phyloP scores from a whole-genome alignment of 1,139 yeast species.

The Geotrichum carabidarum region DNA sequence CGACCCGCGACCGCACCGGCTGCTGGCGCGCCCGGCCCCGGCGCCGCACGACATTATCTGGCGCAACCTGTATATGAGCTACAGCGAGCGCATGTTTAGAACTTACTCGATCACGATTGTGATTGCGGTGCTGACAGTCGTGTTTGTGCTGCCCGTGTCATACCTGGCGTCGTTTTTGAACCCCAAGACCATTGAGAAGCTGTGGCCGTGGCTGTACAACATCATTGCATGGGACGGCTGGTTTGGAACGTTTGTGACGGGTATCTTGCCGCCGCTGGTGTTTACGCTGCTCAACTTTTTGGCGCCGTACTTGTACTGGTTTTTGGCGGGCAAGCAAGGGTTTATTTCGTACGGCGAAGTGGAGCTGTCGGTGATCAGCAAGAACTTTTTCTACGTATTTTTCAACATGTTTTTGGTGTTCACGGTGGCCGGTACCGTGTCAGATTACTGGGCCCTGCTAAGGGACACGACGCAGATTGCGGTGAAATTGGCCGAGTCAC shows the following conservation, averaged over 20 bases:
- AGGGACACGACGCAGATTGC: conserved; percentile 79
- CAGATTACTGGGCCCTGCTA: conserved; percentile 59
- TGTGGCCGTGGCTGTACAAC: conserved; percentile 70
- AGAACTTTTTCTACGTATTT: conserved; percentile 78
- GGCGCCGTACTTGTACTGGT: conserved; percentile 71
- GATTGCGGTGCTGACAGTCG: conserved; percentile 58
- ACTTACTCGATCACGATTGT: conserved; percentile 58
- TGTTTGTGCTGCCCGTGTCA: conserved; percentile 68
- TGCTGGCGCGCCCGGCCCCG: conserved; percentile 73
- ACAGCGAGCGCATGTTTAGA: conserved; percentile 52
- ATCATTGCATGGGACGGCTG: conserved; percentile 53
- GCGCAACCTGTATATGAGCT: conserved; percentile 63
- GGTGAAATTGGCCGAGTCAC: conserved; percentile 65
- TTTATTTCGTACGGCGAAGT: conserved; percentile 74
- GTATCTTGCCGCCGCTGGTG: conserved; percentile 69
- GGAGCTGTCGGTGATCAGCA: conserved; percentile 69
- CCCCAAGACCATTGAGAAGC: conserved; percentile 58
- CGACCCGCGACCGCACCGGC: conserved; percentile 69
- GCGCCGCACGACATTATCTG: conserved; percentile 84
- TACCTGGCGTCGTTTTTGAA: conserved; percentile 69
- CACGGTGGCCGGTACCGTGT: conserved; percentile 71
- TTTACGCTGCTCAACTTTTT: conserved; percentile 68
- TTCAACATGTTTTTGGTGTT: conserved; percentile 80
- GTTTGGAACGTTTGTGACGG: conserved; percentile 64
- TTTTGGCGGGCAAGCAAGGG: conserved; percentile 67